Conservation (phyloP, 306 rosid species). For the Acacia melanoxylon region DNA sequence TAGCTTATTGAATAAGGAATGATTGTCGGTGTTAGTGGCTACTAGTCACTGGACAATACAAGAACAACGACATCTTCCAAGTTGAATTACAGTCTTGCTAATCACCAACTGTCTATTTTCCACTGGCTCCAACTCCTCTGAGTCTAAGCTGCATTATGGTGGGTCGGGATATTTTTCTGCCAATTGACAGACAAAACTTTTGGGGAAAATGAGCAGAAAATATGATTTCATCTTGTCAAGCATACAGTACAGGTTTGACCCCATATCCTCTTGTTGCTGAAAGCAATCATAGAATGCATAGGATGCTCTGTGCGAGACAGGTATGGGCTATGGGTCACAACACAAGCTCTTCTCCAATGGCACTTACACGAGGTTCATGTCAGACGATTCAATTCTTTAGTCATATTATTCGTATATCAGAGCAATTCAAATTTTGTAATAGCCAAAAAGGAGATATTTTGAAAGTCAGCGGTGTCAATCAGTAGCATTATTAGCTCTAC, state of each 20-base stretch:
- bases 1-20: background rate
- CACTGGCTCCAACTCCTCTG: background rate
- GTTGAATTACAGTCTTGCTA: background rate
- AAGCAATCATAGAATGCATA: background rate
- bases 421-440: background rate
- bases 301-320: background rate
- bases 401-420: background rate
- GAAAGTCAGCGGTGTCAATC: background rate
- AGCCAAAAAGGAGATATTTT: background rate
- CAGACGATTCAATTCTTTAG: background rate
- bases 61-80: background rate
- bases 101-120: background rate
- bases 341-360: background rate
- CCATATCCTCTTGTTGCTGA: background rate
- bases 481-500: background rate
- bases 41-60: background rate
- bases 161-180: background rate
- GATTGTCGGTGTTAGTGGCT: background rate
- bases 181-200: background rate
- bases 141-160: background rate
- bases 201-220: background rate
- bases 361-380: background rate
- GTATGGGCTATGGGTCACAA: background rate
- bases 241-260: background rate
- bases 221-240: background rate